Evolutionary conservation across 1,284 basidiomycete genomes (phyloP), one percentile per base, ranked within the genome.

Genomic region (Trametes pubescens): DNA sequence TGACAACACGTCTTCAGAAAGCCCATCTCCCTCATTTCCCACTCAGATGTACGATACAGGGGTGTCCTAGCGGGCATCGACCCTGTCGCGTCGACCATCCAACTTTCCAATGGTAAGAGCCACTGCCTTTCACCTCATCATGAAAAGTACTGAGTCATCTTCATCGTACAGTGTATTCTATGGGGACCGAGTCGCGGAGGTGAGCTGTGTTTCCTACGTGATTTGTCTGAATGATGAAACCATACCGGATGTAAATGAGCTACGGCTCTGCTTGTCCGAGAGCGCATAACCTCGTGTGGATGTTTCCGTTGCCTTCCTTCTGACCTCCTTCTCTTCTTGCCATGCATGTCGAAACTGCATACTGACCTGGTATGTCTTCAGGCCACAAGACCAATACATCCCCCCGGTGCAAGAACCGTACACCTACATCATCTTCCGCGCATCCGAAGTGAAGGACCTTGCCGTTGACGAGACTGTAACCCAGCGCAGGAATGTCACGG

Each of bases 41-140:
- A 93, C 75, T 94, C 93, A 61, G 93, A 95, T 84, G 92, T 95
- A 69, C 90, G 94, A 61, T 96, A 96, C 80, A 86, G 92, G 68
- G 93, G 93, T 66, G 93, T 93, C 65, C 82, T 96, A 51, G 91
- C 91, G 59, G 91, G 91, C 35, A 94, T 95, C 74, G 92, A 95
- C 78, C 90, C 92, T 37, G 85, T 81, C 61, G 88, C 90, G 61
- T 93, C 92, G 16, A 95, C 94, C 7, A 94, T 96, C 67, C 91
- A 94, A 73, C 84, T 95, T 47, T 92, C 92, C 51, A 93, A 94
- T 84, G 93, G 92, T 93, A 69, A 47, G 84, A 71, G 22, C 47
- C 29, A 61, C 47, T 37, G 49, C 43, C 29, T 53, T 37, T 21
- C 55, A 46, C 51, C 10, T 26, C 44, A 38, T 51, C 53, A 38